A percentile compares a stretch with the other conserved stretches of the same genome.
phyloP scores from a whole-genome alignment of 352 stramenopile genomes.

The Pythium oligandrum region DNA sequence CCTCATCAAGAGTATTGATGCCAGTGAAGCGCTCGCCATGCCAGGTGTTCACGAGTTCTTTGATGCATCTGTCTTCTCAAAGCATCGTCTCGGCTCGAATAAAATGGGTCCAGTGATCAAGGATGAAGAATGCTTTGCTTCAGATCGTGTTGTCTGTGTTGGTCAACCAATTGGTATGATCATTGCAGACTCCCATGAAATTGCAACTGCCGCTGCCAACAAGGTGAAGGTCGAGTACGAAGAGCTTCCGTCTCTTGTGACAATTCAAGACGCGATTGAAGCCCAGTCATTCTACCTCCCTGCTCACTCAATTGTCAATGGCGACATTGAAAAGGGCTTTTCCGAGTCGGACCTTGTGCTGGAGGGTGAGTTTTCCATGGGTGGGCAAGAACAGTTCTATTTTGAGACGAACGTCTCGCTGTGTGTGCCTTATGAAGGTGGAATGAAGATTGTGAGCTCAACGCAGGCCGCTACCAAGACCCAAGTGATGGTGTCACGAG shows the following conservation, averaged over 20 bases:
- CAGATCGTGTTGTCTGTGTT: slow-evolving; percentile 59
- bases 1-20: slow-evolving; percentile 85
- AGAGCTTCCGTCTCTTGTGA: slow-evolving; percentile 85
- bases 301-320: slow-evolving; percentile 79
- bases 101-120: slow-evolving; percentile 77
- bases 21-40: slow-evolving; percentile 72
- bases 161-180: slow-evolving; percentile 82
- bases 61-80: slow-evolving; percentile 69
- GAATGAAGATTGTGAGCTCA: slow-evolving; percentile 91
- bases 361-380: slow-evolving; percentile 86
- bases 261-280: slow-evolving; percentile 94
- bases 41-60: slow-evolving; percentile 88
- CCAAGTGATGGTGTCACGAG: slow-evolving; percentile 86
- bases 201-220: slow-evolving; percentile 69
- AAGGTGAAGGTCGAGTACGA: slow-evolving; percentile 89
- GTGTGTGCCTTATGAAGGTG: slow-evolving; percentile 76
- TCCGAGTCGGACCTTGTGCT: slow-evolving; percentile 67
- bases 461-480: slow-evolving; percentile 94
- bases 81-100: slow-evolving; percentile 58
- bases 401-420: slow-evolving; percentile 90
- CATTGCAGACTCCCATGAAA: slow-evolving; percentile 74
- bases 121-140: slow-evolving; percentile 87
- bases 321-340: slow-evolving; percentile 74
- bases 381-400: slow-evolving; percentile 96
- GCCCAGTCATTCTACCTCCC: slow-evolving; percentile 87